Percentiles rank a stretch among this genome's conserved stretches.
phyloP scores from a whole-genome alignment of 129 eudicot species.

The Rutidosis leptorrhynchoides region DNA sequence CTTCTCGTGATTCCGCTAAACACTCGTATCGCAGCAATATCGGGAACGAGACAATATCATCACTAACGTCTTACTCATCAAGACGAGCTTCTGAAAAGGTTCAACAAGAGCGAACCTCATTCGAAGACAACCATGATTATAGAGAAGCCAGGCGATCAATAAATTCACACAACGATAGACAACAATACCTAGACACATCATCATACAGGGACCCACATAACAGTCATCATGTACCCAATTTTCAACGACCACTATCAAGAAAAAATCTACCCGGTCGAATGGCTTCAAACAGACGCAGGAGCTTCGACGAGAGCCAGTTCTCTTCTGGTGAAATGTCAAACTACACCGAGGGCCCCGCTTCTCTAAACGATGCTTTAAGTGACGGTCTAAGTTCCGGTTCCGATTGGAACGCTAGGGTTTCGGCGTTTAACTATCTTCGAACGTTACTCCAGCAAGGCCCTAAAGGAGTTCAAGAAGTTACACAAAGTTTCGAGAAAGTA shows the following conservation, averaged over 20 bases:
- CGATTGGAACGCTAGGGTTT: constrained; percentile 94
- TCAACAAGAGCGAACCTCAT: constrained; percentile 50
- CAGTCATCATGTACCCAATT: constrained; percentile 65
- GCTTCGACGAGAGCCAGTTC: constrained; percentile 88
- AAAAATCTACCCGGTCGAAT: constrained; percentile 67
- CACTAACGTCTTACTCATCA: constrained; percentile 57
- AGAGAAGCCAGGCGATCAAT: constrained; percentile 64
- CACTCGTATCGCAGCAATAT: constrained; percentile 43
- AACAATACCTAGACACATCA: constrained; percentile 54
- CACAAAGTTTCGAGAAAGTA: constrained; percentile 93
- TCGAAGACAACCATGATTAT: constrained; percentile 53
- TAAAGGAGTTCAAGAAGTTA: constrained; percentile 78
- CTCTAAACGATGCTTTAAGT: constrained; percentile 75
- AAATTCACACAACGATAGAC: constrained; percentile 65
- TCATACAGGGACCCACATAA: constrained; percentile 59
- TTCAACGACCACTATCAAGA: constrained; percentile 81
- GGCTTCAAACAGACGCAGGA: constrained; percentile 71
- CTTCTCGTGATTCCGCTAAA: constrained; percentile 73
- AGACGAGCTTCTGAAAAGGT: constrained; percentile 62
- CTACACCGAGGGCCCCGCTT: constrained; percentile 74
- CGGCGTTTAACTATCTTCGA: constrained; percentile 85
- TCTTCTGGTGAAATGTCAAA: constrained; percentile 66
- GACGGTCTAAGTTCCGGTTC: constrained; percentile 77
- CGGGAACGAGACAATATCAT: constrained; percentile 54
- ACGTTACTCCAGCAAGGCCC: constrained; percentile 78